Conservation (phyloP, 1,284 basidiomycete genomes). For the Leccinum pallidistipes region DNA sequence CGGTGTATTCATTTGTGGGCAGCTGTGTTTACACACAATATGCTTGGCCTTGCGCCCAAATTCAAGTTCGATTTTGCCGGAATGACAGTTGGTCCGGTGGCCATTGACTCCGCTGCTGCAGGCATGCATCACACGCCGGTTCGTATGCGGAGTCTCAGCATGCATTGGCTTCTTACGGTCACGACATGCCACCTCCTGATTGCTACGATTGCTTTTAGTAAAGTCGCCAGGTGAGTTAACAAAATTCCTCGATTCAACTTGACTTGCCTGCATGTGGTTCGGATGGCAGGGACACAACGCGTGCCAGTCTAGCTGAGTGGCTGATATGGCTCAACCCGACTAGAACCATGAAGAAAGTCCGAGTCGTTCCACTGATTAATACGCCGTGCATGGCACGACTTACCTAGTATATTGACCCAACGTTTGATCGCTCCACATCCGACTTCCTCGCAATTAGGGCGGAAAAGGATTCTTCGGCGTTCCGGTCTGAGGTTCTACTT, state of each 20-base stretch:
- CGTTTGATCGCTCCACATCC: not conserved
- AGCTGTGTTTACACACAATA: not conserved
- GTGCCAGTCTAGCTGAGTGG: not conserved
- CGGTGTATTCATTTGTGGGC: not conserved
- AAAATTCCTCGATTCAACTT: not conserved
- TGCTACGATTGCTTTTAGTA: not conserved
- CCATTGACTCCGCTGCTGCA: not conserved
- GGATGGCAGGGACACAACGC: not conserved
- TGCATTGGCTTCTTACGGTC: not conserved
- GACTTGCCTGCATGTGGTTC: not conserved
- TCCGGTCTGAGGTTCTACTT: not conserved
- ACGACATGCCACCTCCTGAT: not conserved
- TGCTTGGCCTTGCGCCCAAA: not conserved
- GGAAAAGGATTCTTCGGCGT: not conserved
- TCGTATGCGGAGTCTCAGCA: not conserved
- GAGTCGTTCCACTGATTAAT: not conserved
- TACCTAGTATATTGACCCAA: not conserved
- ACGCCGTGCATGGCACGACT: not conserved
- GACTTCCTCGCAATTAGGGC: not conserved
- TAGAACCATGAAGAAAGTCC: not conserved
- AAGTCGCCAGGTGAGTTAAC: not conserved
- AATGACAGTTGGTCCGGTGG: not conserved
- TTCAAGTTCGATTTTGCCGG: not conserved
- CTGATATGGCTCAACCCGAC: not conserved
- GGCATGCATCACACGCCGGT: not conserved